Base-by-base conservation (phyloP, 1,139 yeast genomes). In the Taphrina populina region DNA sequence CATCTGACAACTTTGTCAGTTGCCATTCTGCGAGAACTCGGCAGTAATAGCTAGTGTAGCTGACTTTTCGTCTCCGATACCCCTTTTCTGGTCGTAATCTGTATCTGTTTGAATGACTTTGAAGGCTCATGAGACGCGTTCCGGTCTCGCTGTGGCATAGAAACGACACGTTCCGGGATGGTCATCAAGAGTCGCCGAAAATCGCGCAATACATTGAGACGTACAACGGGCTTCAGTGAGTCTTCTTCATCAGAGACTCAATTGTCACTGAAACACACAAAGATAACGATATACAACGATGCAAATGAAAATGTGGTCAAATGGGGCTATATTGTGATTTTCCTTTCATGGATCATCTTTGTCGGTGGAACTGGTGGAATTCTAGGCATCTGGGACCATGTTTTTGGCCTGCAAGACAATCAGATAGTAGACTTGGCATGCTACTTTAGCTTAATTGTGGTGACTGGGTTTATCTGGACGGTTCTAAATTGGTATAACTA, bases 381-480 rank as follows among this genome's bases (percentile, higher is more conserved):
- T 29, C 17, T 32, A 11, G 47, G 47, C 7, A 17, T 43, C 26
- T 43, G 47, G 47, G 47, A 43, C 32, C 47, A 37, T 19, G 37
- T 30, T 21, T 11, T 43, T 2, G 47, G 47, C n/a, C 32, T 30
- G 11, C 10, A 11, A 6, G 47, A 43, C 5, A 11, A 20, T 20
- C 5, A 19, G 21, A 43, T 43, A n/a, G 36, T 43, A 19, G 37
- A 43, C n/a, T 17, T 30, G 13, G 47, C 47, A 11, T 43, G 47
- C 4, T 43, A 30, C 32, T 30, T 43, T 17, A 43, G 37, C 32
- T 29, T 43, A 26, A 30, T 43, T 17, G 29, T 43, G 11, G 47
- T 43, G 2, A 43, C 47, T 1, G 47, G 47, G 2, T 43, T 43
- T 19, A 19, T 29, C 35, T 43, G 47, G 47, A 43, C 47, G 4